phyloP scores from a whole-genome alignment of 352 stramenopile species.

The Phytophthora tentaculata region DNA sequence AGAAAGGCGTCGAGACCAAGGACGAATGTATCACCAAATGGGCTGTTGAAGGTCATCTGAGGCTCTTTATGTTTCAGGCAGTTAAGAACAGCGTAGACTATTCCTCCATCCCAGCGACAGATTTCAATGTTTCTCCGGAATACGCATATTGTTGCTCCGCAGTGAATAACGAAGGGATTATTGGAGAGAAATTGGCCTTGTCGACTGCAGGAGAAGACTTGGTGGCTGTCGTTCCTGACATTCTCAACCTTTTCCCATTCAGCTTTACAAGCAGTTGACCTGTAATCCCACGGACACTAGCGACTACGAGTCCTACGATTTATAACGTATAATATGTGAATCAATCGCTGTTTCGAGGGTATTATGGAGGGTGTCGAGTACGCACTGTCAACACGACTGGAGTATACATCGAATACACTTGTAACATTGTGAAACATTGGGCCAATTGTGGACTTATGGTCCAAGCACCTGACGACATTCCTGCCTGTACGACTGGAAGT shows the following conservation, averaged over 20 bases:
- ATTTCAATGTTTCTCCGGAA: slow-evolving; percentile 38
- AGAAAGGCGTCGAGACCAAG: slow-evolving; percentile 21
- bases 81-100: slow-evolving; percentile 37
- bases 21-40: slow-evolving; percentile 31
- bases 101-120: slow-evolving; percentile 35
- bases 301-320: slow-evolving; percentile 25
- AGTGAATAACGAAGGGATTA: slow-evolving; percentile 22
- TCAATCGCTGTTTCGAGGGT: slow-evolving; percentile 32
- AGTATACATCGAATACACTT: slow-evolving; percentile 30
- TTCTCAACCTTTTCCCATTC: slow-evolving; percentile 36
- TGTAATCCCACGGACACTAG: slow-evolving; percentile 21
- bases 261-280: slow-evolving; percentile 29
- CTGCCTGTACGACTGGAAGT: slow-evolving; percentile 27
- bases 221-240: slow-evolving; percentile 29
- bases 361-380: slow-evolving; percentile 34
- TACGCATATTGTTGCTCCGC: slow-evolving; percentile 33
- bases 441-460: slow-evolving; percentile 37
- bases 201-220: slow-evolving; percentile 25
- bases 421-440: slow-evolving; percentile 23
- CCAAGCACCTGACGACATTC: slow-evolving; percentile 34
- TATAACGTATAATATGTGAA: slow-evolving; percentile 19
- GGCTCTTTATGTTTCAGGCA: slow-evolving; percentile 35
- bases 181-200: slow-evolving; percentile 31
- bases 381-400: slow-evolving; percentile 30
- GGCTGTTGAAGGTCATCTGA: slow-evolving; percentile 24